phyloP scores from a whole-genome alignment of 1,139 yeast genomes.

The Yarrowia galli region DNA sequence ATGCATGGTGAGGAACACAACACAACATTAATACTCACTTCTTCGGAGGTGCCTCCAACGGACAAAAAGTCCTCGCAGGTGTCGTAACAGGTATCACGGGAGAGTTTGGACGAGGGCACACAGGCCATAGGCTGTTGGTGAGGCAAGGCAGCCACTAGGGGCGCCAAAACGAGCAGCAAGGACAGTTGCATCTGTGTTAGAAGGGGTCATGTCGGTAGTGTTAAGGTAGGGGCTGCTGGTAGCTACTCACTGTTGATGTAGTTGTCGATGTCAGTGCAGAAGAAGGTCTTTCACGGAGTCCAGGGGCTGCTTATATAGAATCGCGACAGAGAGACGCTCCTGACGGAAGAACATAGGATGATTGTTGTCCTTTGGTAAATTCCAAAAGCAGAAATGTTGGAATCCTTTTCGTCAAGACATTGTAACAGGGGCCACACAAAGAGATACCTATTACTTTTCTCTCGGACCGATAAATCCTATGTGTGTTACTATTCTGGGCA shows the following conservation, averaged over 20 bases:
- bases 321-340: no score
- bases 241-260: background rate
- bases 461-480: no score
- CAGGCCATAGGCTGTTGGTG: conserved; percentile 1
- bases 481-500: no score
- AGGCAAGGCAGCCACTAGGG: background rate
- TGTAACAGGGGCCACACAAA: no score
- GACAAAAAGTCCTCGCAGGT: background rate
- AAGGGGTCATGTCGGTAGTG: no score
- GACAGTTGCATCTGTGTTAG: conserved; percentile 5
- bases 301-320: background rate
- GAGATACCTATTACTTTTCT: no score
- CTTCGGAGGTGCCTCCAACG: background rate
- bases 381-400: background rate
- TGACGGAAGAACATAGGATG: background rate
- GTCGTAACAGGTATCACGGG: background rate
- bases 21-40: background rate
- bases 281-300: background rate
- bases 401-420: no score
- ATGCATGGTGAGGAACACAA: background rate
- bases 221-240: no score
- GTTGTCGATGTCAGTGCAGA: background rate
- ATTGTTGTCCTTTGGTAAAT: background rate
- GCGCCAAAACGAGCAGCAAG: background rate
- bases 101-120: background rate